Percentiles rank a stretch among this genome's conserved stretches.
These are phyloP conservation scores for Anthracocystis walkeri DNA, from an alignment of 1,284 basidiomycete species.

Conservation along the genomic window DNA sequence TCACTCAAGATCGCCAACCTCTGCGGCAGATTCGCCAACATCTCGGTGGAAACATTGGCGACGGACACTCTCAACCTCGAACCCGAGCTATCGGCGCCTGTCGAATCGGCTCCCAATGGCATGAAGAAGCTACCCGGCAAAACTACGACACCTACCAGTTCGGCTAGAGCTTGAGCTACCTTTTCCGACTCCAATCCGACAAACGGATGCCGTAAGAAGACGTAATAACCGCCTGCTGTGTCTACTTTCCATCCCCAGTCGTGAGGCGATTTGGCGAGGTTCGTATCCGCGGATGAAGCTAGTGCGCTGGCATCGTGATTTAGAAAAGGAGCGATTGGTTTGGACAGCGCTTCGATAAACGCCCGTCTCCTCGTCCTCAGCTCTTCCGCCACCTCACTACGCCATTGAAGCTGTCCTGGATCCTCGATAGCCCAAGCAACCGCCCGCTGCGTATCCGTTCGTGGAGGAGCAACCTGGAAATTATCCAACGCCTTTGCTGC, in stretches of 20 bases:
- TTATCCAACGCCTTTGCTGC: conserved; percentile 80
- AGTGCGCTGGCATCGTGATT: conserved; percentile 30
- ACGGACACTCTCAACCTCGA: conserved; percentile 44
- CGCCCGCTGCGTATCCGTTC: conserved; percentile 48
- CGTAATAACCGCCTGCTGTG: conserved; percentile 68
- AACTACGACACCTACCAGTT: conserved; percentile 55
- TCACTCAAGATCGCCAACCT: conserved; percentile 47
- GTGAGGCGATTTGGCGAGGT: conserved; percentile 27
- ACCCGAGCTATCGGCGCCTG: conserved; percentile 9
- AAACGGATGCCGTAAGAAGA: conserved; percentile 62
- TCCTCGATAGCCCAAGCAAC: conserved; percentile 61
- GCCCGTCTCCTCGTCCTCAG: conserved; percentile 76
- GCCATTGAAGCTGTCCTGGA: conserved; percentile 71
- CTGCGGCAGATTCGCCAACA: conserved; percentile 31
- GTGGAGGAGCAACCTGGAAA: conserved; percentile 71
- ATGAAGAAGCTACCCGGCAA: conserved; percentile 57
- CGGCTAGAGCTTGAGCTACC: conserved; percentile 54
- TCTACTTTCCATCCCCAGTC: conserved; percentile 67
- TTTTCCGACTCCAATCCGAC: conserved; percentile 23
- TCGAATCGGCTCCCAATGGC: conserved; percentile 12
- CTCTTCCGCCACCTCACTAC: conserved; percentile 71
- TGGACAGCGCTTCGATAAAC: conserved; percentile 73
- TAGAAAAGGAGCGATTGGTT: conserved; percentile 22
- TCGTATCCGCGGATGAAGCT: neutral
- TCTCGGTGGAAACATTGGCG: conserved; percentile 46